These are phyloP conservation scores for Pelargonium cotyledonis DNA, from an alignment of 441 rosid genomes.

Conservation along the genomic window DNA sequence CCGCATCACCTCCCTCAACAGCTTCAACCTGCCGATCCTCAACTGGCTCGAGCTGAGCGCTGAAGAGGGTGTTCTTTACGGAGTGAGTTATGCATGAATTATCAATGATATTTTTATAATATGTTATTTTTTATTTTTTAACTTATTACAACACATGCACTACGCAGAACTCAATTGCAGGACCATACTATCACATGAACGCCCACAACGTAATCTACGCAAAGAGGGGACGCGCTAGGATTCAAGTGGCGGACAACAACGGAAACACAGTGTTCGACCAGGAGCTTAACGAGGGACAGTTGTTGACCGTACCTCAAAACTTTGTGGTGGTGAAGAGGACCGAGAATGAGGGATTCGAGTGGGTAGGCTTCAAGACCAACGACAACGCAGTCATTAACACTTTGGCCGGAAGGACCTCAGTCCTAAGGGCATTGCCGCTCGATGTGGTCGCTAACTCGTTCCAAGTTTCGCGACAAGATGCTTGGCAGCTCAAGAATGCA, in stretches of 20 bases:
- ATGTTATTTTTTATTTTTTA: no score
- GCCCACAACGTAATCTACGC: slow-evolving; percentile 59
- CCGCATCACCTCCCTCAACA: slow-evolving; percentile 45
- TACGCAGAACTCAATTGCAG: slow-evolving; percentile 30
- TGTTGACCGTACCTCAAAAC: slow-evolving; percentile 56
- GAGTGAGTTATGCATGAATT: no score
- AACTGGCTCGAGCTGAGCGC: slow-evolving; percentile 47
- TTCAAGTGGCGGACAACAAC: slow-evolving; percentile 53
- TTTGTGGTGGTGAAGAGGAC: slow-evolving; percentile 48
- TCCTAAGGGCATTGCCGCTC: slow-evolving; percentile 43
- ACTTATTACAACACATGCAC: no score
- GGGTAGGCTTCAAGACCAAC: slow-evolving; percentile 62
- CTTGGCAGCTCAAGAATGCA: slow-evolving; percentile 15
- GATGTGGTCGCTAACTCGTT: slow-evolving; percentile 48
- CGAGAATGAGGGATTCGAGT: slow-evolving; percentile 40
- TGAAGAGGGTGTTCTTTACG: slow-evolving; percentile 37
- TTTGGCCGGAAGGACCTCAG: slow-evolving; percentile 51
- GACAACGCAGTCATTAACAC: slow-evolving; percentile 45
- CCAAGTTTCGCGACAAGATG: slow-evolving; percentile 51
- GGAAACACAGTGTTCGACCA: slow-evolving; percentile 57
- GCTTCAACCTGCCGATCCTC: slow-evolving; percentile 59
- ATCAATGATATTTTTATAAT: no score
- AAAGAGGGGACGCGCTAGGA: slow-evolving; percentile 39
- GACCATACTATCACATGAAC: slow-evolving; percentile 30
- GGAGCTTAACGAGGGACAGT: slow-evolving; percentile 43